phyloP scores from a whole-genome alignment of 306 rosid genomes.

The Macrotyloma uniflorum region DNA sequence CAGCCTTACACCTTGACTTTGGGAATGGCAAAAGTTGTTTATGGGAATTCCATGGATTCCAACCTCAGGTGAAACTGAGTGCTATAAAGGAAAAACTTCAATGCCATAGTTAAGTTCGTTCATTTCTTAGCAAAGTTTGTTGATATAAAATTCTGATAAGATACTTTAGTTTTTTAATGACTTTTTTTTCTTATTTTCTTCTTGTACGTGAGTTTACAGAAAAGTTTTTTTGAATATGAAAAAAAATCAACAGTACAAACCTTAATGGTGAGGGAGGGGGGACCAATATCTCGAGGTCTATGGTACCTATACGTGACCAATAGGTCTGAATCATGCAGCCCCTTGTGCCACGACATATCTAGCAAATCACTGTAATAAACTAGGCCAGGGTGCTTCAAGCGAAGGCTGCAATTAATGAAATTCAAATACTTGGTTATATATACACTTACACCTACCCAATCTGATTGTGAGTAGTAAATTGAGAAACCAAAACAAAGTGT shows the following conservation, averaged over 20 bases:
- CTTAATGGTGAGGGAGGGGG: slow-evolving; percentile 57
- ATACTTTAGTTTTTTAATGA: too few relatives aligned
- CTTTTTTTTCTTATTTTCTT: too few relatives aligned
- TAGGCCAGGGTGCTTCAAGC: slow-evolving; percentile 66
- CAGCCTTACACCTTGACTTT: slow-evolving; percentile 57
- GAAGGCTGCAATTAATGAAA: slow-evolving; percentile 48
- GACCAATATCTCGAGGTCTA: slow-evolving; percentile 54
- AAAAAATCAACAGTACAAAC: slow-evolving; percentile 21
- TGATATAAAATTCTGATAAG: too few relatives aligned
- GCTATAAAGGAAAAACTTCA: slow-evolving; percentile 45
- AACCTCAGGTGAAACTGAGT: slow-evolving; percentile 65
- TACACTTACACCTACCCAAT: not conserved
- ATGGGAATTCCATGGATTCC: slow-evolving; percentile 65
- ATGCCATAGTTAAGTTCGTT: not conserved
- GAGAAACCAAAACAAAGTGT: slow-evolving; percentile 26
- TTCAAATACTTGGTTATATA: not conserved
- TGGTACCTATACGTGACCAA: slow-evolving; percentile 59
- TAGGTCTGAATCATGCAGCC: slow-evolving; percentile 67
- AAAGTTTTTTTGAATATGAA: too few relatives aligned
- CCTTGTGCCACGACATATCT: slow-evolving; percentile 65
- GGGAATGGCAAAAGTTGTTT: slow-evolving; percentile 63
- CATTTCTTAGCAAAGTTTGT: not conserved
- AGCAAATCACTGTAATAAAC: slow-evolving; percentile 65
- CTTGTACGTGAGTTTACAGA: too few relatives aligned
- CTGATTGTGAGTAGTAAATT: not conserved